Evolutionary conservation across 176 grass and related monocot species (phyloP).

Genomic region (Aegilops umbellulata): DNA sequence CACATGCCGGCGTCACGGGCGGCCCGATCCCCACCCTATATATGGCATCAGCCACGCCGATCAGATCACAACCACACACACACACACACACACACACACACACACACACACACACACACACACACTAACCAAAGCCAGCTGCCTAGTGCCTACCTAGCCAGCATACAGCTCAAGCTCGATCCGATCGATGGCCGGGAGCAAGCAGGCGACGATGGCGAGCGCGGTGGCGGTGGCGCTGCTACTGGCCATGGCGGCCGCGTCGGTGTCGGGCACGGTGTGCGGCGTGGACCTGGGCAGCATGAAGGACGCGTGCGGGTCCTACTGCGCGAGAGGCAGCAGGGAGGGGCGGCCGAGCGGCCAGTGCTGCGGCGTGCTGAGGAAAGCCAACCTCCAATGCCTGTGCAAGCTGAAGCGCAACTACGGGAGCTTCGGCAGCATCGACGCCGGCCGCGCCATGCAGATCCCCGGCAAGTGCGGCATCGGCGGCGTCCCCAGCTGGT

Average conservation of each 20-base stretch:
- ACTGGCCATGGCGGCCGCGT: background rate
- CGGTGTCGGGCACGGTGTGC: constrained; percentile 7
- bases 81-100: no score
- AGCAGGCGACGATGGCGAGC: background rate
- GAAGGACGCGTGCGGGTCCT: constrained; percentile 13
- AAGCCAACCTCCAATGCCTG: constrained; percentile 41
- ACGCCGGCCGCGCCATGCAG: constrained; percentile 17
- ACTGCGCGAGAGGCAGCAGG: background rate
- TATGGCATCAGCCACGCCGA: background rate
- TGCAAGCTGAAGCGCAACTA: background rate
- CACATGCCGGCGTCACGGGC: constrained; percentile 29
- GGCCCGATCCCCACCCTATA: constrained; percentile 3
- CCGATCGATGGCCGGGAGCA: constrained; percentile 1
- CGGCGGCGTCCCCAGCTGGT: background rate
- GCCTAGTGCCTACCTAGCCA: no score
- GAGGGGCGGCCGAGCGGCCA: background rate
- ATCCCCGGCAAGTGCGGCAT: constrained; percentile 40
- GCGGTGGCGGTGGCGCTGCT: background rate
- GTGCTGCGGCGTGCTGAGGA: constrained; percentile 39
- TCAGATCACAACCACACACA: background rate
- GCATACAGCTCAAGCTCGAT: background rate
- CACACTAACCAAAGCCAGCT: no score
- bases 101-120: no score
- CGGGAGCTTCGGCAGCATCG: constrained; percentile 12
- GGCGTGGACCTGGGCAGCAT: background rate